Conservation (phyloP, 306 rosid species). For the Herpetospermum pedunculosum region DNA sequence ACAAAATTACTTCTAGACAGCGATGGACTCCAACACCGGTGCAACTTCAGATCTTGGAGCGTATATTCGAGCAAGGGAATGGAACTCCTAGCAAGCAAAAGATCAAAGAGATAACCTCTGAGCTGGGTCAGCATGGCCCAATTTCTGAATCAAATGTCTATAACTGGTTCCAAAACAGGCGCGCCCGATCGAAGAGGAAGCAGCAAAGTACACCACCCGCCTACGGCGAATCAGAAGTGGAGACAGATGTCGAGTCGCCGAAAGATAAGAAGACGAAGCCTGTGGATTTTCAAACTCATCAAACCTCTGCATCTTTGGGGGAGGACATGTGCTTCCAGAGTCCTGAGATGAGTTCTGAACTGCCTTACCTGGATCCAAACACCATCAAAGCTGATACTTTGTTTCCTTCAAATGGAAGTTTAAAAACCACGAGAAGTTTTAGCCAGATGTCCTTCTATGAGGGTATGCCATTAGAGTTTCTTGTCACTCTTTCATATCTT, state of each 20-base stretch:
- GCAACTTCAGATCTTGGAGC: constrained; percentile 91
- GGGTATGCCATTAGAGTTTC: constrained; percentile 45
- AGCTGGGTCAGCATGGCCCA: constrained; percentile 85
- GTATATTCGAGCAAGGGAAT: constrained; percentile 71
- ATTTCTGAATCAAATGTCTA: constrained; percentile 90
- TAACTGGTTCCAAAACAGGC: constrained; percentile 96
- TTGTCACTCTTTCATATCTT: constrained; percentile 17
- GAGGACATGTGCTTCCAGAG: constrained; percentile 64
- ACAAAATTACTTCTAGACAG: constrained; percentile 85
- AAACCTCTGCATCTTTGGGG: constrained; percentile 24
- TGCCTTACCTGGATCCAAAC: constrained; percentile 54
- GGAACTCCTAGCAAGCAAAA: constrained; percentile 96
- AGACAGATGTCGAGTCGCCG: constrained; percentile 72
- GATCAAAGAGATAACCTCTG: constrained; percentile 81
- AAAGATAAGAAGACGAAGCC: constrained; percentile 78
- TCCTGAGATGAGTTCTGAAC: constrained; percentile 46
- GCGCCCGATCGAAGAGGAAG: constrained; percentile 85
- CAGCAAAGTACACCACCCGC: constrained; percentile 44
- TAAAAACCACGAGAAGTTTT: constrained; percentile 34
- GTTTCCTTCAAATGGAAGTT: constrained; percentile 38
- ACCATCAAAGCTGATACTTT: constrained; percentile 35
- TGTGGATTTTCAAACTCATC: constrained; percentile 50
- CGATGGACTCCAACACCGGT: constrained; percentile 92
- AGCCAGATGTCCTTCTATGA: constrained; percentile 46
- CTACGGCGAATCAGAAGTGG: constrained; percentile 71